Evolutionary conservation across 805 yeast species (phyloP), one percentile per base, ranked within the genome.

Genomic region (Candida piceae): DNA sequence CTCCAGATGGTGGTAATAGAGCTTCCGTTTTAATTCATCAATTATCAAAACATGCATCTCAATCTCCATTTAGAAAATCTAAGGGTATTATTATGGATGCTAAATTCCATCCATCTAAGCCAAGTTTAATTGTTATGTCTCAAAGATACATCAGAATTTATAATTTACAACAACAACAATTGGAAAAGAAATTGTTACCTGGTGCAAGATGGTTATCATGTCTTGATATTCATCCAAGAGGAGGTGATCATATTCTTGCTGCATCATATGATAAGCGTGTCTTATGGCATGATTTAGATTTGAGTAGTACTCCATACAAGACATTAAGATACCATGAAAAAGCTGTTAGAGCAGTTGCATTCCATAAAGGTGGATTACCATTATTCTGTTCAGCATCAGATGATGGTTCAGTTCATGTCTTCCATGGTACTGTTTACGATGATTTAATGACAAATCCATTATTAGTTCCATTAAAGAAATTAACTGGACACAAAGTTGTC

Each of bases 401-500:
- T 60, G 98, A 93, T 64, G 97, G 97, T 12, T 64, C 72, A 22
- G 78, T 93, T 47, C 95, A 93, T 66, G 84, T 93, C 21, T 86
- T 93, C 85, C 98, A 93, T 62, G 95, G 93, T 24, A 84, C 95
- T 5, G 96, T 93, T 4, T 93, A 90, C 61, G 97, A 90, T 58
- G 96, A 88, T 60, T 73, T 85, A 61, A 80, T 90, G 86, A 85
- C 93, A 50, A 90, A 90, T 63, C 97, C 98, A 42, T 68, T 93
- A 60, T 75, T 93, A 52, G 98, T 93, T 31, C 98, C 98, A 38
- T 74, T 93, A 64, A 93, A 93, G 76, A 88, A 89, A 57, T 70
- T 93, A 57, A 78, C 82, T 30, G 98, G 97, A 9, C 98, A 93
- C 64, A 80, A 82, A 58, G 73, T 87, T 32, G 67, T 78, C 16